A percentile compares a stretch with the other conserved stretches of the same genome.
Evolutionary conservation across 192 early-diverging fungal species (phyloP).

Genomic region (Lunasporangiospora selenospora): DNA sequence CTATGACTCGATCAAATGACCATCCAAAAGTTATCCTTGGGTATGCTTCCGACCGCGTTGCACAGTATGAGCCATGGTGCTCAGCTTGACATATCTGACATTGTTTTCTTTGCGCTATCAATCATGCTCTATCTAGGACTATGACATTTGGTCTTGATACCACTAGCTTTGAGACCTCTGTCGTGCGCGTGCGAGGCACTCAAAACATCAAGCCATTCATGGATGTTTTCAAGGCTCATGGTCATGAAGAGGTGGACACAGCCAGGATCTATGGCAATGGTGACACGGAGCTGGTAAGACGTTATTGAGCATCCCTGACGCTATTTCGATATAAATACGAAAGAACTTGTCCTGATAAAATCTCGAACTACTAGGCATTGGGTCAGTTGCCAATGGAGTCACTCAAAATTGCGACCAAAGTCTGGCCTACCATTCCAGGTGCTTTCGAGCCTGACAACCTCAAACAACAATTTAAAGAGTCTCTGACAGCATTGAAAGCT

Average conservation of each 20-base stretch:
- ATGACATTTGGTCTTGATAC: constrained; percentile 13
- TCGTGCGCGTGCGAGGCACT: constrained; percentile 6
- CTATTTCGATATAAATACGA: no score
- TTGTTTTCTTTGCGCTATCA: background rate
- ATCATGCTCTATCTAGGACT: background rate
- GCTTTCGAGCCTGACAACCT: constrained; percentile 52
- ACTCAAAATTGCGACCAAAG: constrained; percentile 64
- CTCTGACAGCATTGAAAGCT: constrained; percentile 56
- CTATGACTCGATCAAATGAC: background rate
- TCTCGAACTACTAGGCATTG: no score
- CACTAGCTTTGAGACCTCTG: background rate
- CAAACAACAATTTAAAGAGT: constrained; percentile 29
- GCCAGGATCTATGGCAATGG: constrained; percentile 8
- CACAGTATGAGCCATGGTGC: background rate
- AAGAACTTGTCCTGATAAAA: no score
- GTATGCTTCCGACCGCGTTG: background rate
- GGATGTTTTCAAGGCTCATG: constrained; percentile 10
- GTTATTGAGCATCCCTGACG: no score
- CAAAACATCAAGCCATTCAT: constrained; percentile 4
- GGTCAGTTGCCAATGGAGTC: constrained; percentile 14
- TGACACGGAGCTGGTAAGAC: constrained; percentile 9
- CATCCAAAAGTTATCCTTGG: background rate
- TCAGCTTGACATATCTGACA: background rate
- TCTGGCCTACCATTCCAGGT: constrained; percentile 52
- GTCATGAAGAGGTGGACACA: constrained; percentile 14